Conservation (phyloP, 1,284 basidiomycete genomes). For the Pseudomicrostroma phylloplanum region DNA sequence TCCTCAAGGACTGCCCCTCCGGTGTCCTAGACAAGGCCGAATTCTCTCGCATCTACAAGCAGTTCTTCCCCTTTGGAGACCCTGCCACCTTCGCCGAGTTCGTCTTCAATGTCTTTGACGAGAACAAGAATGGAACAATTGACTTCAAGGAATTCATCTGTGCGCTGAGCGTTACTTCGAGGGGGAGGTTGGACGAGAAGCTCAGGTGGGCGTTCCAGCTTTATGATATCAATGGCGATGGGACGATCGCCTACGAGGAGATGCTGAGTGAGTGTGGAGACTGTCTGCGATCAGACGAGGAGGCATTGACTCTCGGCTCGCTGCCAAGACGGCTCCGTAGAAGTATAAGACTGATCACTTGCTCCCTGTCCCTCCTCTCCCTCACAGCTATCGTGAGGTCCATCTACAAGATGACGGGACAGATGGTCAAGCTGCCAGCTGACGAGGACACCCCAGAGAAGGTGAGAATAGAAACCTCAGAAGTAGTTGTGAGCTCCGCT, state of each 20-base stretch:
- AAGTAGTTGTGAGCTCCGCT: neutral
- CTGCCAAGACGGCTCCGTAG: too few species aligned
- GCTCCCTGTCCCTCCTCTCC: neutral
- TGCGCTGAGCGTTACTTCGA: conserved; percentile 86
- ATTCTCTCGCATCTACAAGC: conserved; percentile 97
- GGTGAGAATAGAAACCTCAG: conserved; percentile 55
- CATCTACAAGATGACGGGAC: conserved; percentile 59
- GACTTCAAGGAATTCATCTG: conserved; percentile 80
- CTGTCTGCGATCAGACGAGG: too few species aligned
- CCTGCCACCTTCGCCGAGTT: conserved; percentile 95
- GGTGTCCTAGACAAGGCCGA: conserved; percentile 93
- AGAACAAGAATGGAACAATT: conserved; percentile 49
- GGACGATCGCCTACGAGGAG: conserved; percentile 92
- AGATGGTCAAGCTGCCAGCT: conserved; percentile 94
- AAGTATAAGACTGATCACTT: too few species aligned
- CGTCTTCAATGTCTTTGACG: conserved; percentile 71
- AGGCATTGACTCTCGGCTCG: too few species aligned
- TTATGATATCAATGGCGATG: conserved; percentile 75
- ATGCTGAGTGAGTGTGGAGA: conserved; percentile 63
- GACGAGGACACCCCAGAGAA: conserved; percentile 99
- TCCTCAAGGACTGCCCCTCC: conserved; percentile 96
- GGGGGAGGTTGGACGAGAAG: conserved; percentile 93
- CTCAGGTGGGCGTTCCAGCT: conserved; percentile 99
- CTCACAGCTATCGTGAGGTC: conserved; percentile 43
- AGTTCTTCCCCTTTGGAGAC: conserved; percentile 98